These are phyloP conservation scores for Clitopilus passeckerianus DNA, from an alignment of 768 basidiomycete species.

Conservation along the genomic window DNA sequence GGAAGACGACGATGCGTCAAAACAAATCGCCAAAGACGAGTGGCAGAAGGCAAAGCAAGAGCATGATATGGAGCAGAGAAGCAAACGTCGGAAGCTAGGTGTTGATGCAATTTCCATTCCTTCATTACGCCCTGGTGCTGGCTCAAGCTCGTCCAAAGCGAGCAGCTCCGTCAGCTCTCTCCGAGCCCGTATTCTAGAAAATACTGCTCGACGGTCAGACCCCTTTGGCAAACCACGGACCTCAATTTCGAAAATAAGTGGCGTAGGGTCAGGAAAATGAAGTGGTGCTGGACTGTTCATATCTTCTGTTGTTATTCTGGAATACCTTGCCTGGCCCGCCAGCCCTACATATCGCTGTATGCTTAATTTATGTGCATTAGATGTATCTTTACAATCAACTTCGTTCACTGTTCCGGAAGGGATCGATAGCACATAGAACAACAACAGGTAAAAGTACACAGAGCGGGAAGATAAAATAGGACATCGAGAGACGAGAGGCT, in stretches of 20 bases:
- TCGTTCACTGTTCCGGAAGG: constrained; percentile 18
- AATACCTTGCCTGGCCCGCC: no score
- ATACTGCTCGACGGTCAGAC: constrained; percentile 41
- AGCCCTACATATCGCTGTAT: no score
- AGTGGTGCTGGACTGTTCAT: no score
- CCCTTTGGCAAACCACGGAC: constrained; percentile 8
- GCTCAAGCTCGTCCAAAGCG: not conserved
- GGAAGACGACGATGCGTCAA: constrained; percentile 57
- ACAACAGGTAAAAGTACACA: constrained; percentile 60
- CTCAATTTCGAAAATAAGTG: not conserved
- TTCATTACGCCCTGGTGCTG: not conserved
- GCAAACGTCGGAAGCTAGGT: constrained; percentile 43
- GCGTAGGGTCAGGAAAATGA: not conserved
- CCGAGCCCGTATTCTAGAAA: constrained; percentile 52
- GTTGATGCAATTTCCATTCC: constrained; percentile 22
- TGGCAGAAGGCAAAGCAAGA: constrained; percentile 55
- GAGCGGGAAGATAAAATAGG: constrained; percentile 39
- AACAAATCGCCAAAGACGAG: constrained; percentile 55
- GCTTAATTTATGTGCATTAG: no score
- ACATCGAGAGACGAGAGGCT: constrained; percentile 33
- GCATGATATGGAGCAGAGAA: constrained; percentile 32
- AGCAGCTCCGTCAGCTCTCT: constrained; percentile 32
- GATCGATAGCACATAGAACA: constrained; percentile 61
- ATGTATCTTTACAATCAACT: not conserved
- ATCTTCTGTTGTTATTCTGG: no score